A percentile compares a stretch with the other conserved stretches of the same genome.
These are phyloP conservation scores for Solanum chilense DNA, from an alignment of 257 asterid genomes.

Conservation along the genomic window DNA sequence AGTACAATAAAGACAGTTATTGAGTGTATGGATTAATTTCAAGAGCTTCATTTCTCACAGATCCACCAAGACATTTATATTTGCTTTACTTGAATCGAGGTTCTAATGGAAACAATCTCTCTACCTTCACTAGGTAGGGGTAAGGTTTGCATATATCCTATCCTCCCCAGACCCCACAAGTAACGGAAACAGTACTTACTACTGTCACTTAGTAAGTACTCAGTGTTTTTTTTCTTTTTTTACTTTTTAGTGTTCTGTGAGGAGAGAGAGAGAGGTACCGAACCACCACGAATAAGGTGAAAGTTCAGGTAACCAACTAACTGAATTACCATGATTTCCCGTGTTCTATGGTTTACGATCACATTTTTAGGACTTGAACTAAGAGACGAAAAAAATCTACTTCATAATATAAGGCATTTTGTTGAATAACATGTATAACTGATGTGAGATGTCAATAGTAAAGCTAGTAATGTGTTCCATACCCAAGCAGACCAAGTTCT, in stretches of 20 bases:
- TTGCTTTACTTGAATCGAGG: background rate
- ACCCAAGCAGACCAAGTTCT: constrained; percentile 63
- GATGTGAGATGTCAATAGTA: background rate
- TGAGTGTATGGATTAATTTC: background rate
- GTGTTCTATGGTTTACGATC: background rate
- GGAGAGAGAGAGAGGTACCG: background rate
- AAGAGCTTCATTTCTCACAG: background rate
- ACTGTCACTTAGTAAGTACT: background rate
- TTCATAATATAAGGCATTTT: background rate
- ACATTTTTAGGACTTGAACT: background rate
- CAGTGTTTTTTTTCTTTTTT: background rate
- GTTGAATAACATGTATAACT: background rate
- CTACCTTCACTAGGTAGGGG: too few relatives aligned
- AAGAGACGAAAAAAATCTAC: background rate
- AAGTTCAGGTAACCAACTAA: background rate
- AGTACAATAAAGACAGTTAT: background rate
- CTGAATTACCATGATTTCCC: background rate
- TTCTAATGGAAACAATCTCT: too few relatives aligned
- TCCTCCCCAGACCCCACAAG: background rate
- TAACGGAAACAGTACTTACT: too few relatives aligned
- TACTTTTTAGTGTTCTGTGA: background rate
- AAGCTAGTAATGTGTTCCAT: constrained; percentile 4
- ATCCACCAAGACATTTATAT: background rate
- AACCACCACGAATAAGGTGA: background rate
- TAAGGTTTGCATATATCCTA: background rate